phyloP scores from a whole-genome alignment of 495 filamentous ascomycete species.

The Hypoxylon cercidicola region DNA sequence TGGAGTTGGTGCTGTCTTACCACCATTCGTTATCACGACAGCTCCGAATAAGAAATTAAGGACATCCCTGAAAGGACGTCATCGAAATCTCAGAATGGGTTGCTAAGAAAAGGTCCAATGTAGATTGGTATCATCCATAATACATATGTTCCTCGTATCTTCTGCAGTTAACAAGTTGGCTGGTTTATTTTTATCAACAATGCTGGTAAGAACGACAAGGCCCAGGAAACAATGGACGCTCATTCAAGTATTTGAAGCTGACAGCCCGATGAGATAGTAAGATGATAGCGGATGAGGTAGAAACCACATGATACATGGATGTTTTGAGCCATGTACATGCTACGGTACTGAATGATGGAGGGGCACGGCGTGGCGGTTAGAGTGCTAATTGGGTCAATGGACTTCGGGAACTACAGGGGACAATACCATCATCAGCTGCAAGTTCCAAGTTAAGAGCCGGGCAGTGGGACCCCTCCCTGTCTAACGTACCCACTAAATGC shows the following conservation, averaged over 20 bases:
- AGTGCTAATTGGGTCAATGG: constrained; percentile 15
- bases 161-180: background rate
- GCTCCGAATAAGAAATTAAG: constrained; percentile 10
- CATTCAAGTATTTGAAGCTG: constrained; percentile 22
- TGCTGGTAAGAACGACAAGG: background rate
- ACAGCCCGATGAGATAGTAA: constrained; percentile 7
- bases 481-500: constrained; percentile 17
- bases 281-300: background rate
- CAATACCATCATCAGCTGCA: constrained; percentile 37
- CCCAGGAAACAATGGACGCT: constrained; percentile 10
- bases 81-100: constrained; percentile 15
- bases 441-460: constrained; percentile 35
- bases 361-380: constrained; percentile 27
- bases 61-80: constrained; percentile 22
- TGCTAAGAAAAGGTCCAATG: background rate
- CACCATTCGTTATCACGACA: constrained; percentile 19
- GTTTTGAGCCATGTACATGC: background rate
- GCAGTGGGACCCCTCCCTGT: constrained; percentile 14
- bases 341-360: constrained; percentile 6
- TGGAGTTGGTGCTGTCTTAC: constrained; percentile 15
- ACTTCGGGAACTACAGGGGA: constrained; percentile 33
- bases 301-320: constrained; percentile 3
- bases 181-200: background rate
- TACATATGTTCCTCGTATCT: background rate
- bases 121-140: background rate